A percentile compares a stretch with the other conserved stretches of the same genome.
phyloP scores from a whole-genome alignment of 2,329 filamentous ascomycete species.

The Microcera coccophila region DNA sequence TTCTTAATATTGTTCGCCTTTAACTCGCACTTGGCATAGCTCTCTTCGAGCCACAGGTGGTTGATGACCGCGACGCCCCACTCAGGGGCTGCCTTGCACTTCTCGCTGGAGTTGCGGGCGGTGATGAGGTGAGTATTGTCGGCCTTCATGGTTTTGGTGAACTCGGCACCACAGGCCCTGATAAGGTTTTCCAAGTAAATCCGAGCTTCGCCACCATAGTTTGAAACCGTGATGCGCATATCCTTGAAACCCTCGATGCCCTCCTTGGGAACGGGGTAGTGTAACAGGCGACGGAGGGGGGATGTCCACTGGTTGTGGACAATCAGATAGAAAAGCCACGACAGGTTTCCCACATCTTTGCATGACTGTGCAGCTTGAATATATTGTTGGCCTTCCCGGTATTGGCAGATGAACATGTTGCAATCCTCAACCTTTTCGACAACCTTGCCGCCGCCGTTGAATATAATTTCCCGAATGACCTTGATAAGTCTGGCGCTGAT shows the following conservation, averaged over 20 bases:
- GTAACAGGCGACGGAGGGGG: constrained; percentile 74
- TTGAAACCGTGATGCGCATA: constrained; percentile 82
- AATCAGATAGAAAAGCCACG: constrained; percentile 92
- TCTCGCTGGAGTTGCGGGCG: constrained; percentile 84
- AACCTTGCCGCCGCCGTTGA: constrained; percentile 65
- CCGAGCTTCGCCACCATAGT: constrained; percentile 91
- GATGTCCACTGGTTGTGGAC: constrained; percentile 85
- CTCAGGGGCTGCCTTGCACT: constrained; percentile 85
- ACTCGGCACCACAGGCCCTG: constrained; percentile 76
- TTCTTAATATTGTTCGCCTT: constrained; percentile 68
- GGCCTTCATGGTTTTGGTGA: constrained; percentile 90
- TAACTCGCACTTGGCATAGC: constrained; percentile 82
- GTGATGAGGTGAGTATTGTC: constrained; percentile 96
- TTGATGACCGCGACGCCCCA: constrained; percentile 91
- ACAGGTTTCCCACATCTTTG: constrained; percentile 85
- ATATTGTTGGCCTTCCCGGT: constrained; percentile 77
- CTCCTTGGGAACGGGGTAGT: constrained; percentile 77
- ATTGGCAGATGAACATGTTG: constrained; percentile 83
- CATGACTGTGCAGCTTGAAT: constrained; percentile 67
- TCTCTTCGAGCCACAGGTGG: constrained; percentile 96
- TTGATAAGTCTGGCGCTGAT: constrained; percentile 63
- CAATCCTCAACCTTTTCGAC: constrained; percentile 64
- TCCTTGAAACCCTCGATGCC: constrained; percentile 76
- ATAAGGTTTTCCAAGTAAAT: constrained; percentile 92
- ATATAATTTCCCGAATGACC: constrained; percentile 68